These are phyloP conservation scores for Starmerella stigmatis DNA, from an alignment of 805 yeast genomes.

Conservation along the genomic window DNA sequence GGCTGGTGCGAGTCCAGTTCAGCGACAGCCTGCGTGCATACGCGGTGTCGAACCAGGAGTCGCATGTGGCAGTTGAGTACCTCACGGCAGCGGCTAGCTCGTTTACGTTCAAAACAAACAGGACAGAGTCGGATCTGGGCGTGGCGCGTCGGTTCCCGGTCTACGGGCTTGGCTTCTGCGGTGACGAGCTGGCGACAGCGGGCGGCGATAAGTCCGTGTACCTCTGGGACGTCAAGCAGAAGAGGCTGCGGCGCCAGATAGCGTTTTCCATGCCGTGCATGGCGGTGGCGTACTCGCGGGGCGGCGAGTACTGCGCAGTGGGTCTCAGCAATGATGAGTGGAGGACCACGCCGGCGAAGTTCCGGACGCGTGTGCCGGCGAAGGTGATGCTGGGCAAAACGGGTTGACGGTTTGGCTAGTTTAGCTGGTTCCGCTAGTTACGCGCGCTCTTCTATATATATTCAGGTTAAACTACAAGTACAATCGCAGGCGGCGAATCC, in stretches of 20 bases:
- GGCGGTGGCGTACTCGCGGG: slow-evolving; percentile 11
- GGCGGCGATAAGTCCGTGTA: slow-evolving; percentile 14
- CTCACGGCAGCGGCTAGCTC: background rate
- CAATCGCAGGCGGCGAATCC: too few species aligned
- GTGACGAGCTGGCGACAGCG: slow-evolving; percentile 6
- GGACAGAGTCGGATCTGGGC: background rate
- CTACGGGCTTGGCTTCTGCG: slow-evolving; percentile 6
- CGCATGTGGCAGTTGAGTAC: slow-evolving; percentile 12
- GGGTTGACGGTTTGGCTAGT: too few species aligned
- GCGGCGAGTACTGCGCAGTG: slow-evolving; percentile 9
- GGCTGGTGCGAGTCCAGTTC: background rate
- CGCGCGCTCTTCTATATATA: too few species aligned
- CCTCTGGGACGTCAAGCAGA: slow-evolving; percentile 13
- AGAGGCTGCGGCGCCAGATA: slow-evolving; percentile 1
- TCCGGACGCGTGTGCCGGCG: background rate
- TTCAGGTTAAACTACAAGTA: too few species aligned
- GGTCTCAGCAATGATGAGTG: slow-evolving; percentile 17
- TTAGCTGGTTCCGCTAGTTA: too few species aligned
- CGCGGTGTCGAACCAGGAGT: slow-evolving; percentile 11
- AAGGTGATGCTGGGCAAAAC: slow-evolving; percentile 6
- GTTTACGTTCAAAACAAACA: slow-evolving; percentile 12
- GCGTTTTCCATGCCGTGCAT: slow-evolving; percentile 14
- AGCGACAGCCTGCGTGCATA: background rate
- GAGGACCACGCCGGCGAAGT: slow-evolving; percentile 8
- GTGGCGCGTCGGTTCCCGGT: slow-evolving; percentile 10